Evolutionary conservation across 495 filamentous ascomycete species (phyloP), one percentile per base, ranked within the genome.

Genomic region (Beverwykella pulmonaria): DNA sequence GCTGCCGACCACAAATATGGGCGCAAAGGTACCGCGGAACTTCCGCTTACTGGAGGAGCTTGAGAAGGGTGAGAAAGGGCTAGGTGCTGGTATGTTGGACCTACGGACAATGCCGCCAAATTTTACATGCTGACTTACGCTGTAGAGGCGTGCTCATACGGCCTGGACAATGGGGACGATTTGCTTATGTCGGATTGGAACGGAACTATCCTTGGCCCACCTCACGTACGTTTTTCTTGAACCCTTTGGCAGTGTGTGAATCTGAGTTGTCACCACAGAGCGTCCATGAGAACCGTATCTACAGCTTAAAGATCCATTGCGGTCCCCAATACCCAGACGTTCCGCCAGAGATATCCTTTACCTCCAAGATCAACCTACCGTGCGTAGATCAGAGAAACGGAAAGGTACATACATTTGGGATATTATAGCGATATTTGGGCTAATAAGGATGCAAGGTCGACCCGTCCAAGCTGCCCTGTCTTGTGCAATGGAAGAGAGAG

Each of bases 131-230:
- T 61, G 29, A 61, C 26, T 25, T 8, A 23, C 17, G 17, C 6
- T 23, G 26, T 54, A 97, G 94, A 97, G 81, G 92, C 93, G 58
- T 97, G 92, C 82, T 98, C 94, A 3, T 98, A 97, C 70, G 94
- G 94, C 72, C 87, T 98, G 46, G 91, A 91, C 58, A 91, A 98
- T 78, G 91, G 92, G 26, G 93, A 97, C 73, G 94, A 98, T 72
- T 85, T 97, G 72, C 86, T 93, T 79, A 96, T 98, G 93, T 91
- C 91, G 64, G 92, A 97, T 84, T 98, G 94, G 94, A 96, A 95
- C 69, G 94, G 92, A 55, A 98, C 94, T 0, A 97, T 98, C 69
- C 87, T 97, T 53, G 94, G 94, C 0, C 94, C 94, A 71, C 94
- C 95, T 71, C 95, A 98, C 76, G 94, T 97, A 81, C 68, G 88